Base-by-base conservation (phyloP, 148 eudicot species). In the Amaranthus palmeri region DNA sequence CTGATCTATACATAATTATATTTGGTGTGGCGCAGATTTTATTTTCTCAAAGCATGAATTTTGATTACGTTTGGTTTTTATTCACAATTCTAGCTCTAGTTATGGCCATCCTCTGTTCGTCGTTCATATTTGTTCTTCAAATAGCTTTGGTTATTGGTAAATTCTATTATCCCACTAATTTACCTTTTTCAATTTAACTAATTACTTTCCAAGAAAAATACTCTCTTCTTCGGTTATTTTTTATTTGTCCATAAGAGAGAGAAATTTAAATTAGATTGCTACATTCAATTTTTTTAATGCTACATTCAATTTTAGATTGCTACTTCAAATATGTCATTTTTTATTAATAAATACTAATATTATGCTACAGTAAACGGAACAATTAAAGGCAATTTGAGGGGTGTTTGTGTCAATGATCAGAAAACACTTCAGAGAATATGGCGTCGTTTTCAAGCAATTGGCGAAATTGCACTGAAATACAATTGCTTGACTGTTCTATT, bases 51-150 rank as follows among this genome's bases (percentile, higher is more conserved):
- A 88, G 88, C 45, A 90, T 88, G 2, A 88, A 91, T 71, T 88
- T 91, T 46, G 89, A 88, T 81, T 91, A 88, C 75, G 85, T 91
- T 5, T 85, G 80, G 72, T n/a, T n/a, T n/a, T 91, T 93, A 93
- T 84, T 91, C 10, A 88, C 97, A 4, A 86, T 88, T 43, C 87
- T 88, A 43, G 93, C 97, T 66, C 91, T 93, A 4, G 79, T 88
- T 58, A 91, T 91, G 92, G 86, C 96, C 44, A 86, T 90, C 69
- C 88, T 91, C 51, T 90, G 88, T 75, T 90, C 96, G 4, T 60
- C 88, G 6, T 80, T 88, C 63, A 93, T 93, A 25, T 84, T 91
- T 48, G 93, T 88, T 68, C 93, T 91, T 67, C 93, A 93, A 8
- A 68, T 91, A 2, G 91, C 78, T 51, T 81, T 87, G 85, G 87